A percentile compares a stretch with the other conserved stretches of the same genome.
phyloP scores from a whole-genome alignment of 2,329 filamentous ascomycete genomes.

The Podosphaera xanthii region DNA sequence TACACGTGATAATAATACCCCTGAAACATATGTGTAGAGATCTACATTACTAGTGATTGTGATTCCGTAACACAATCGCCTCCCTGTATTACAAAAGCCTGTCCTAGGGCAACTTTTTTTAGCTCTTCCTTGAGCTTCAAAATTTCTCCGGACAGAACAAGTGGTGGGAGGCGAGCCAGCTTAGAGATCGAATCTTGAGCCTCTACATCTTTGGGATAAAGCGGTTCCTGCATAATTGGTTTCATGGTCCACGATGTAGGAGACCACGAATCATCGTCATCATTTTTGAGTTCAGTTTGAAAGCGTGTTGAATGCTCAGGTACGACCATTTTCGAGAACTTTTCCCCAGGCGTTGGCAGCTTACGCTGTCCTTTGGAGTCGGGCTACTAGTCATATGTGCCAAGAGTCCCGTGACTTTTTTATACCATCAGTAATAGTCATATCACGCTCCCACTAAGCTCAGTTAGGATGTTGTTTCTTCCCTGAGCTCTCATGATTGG shows the following conservation, averaged over 20 bases:
- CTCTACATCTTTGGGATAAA: slow-evolving; percentile 38
- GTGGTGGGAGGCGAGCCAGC: slow-evolving; percentile 46
- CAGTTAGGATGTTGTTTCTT: background rate
- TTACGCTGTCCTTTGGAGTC: too few relatives aligned
- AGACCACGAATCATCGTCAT: slow-evolving; percentile 21
- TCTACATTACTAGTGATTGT: too few relatives aligned
- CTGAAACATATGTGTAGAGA: too few relatives aligned
- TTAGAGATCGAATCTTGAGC: slow-evolving; percentile 38
- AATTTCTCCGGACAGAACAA: slow-evolving; percentile 66
- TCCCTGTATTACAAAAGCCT: slow-evolving; percentile 84
- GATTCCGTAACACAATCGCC: slow-evolving; percentile 38
- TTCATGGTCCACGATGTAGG: slow-evolving; percentile 53
- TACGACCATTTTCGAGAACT: background rate
- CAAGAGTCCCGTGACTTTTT: background rate
- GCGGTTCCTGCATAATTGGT: slow-evolving; percentile 55
- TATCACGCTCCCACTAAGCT: background rate
- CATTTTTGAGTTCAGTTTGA: background rate
- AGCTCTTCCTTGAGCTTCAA: slow-evolving; percentile 55
- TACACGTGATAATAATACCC: too few relatives aligned
- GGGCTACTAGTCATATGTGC: background rate
- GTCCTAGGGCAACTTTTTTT: slow-evolving; percentile 68
- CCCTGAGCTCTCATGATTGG: too few relatives aligned
- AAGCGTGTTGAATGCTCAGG: background rate
- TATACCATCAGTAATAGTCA: background rate
- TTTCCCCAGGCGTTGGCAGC: background rate